Evolutionary conservation across 2,329 filamentous ascomycete species (phyloP).

Genomic region (Plenodomus tracheiphilus): DNA sequence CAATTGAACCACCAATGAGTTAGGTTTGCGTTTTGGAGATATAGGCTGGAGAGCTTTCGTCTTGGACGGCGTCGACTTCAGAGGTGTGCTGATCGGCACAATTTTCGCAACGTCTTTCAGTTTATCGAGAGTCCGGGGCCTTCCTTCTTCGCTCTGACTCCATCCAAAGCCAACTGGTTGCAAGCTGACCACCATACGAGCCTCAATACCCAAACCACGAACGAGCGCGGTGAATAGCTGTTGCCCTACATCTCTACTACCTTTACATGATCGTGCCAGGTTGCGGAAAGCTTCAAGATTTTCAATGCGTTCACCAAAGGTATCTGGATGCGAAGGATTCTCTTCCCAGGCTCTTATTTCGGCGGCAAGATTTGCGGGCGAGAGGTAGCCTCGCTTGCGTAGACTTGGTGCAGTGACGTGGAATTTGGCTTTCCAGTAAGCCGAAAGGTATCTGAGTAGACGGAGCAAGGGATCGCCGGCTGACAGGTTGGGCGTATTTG

Average conservation of each 20-base stretch:
- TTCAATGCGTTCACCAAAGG: slow-evolving; percentile 77
- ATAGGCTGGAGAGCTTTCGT: slow-evolving; percentile 5
- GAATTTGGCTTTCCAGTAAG: slow-evolving; percentile 89
- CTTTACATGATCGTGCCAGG: slow-evolving; percentile 69
- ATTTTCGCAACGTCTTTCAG: slow-evolving; percentile 13
- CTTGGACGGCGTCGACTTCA: slow-evolving; percentile 6
- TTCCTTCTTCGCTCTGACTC: slow-evolving; percentile 82
- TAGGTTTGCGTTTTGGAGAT: slow-evolving; percentile 6
- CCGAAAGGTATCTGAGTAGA: slow-evolving; percentile 73
- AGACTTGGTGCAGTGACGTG: slow-evolving; percentile 75
- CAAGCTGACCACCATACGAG: slow-evolving; percentile 79
- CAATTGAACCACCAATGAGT: slow-evolving; percentile 11
- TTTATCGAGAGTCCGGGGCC: slow-evolving; percentile 47
- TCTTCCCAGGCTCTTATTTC: slow-evolving; percentile 71
- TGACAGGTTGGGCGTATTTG: slow-evolving; percentile 74
- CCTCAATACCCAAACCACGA: slow-evolving; percentile 78
- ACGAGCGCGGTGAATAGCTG: slow-evolving; percentile 89
- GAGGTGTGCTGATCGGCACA: neutral
- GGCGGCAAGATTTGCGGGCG: slow-evolving; percentile 73
- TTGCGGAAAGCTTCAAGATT: slow-evolving; percentile 68
- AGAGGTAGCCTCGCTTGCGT: slow-evolving; percentile 87
- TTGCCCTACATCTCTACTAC: slow-evolving; percentile 84
- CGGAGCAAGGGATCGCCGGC: slow-evolving; percentile 79
- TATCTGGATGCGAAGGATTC: slow-evolving; percentile 62
- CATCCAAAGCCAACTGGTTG: slow-evolving; percentile 90